phyloP scores from a whole-genome alignment of 2,329 filamentous ascomycete genomes.

The Botrytis sinoallii region DNA sequence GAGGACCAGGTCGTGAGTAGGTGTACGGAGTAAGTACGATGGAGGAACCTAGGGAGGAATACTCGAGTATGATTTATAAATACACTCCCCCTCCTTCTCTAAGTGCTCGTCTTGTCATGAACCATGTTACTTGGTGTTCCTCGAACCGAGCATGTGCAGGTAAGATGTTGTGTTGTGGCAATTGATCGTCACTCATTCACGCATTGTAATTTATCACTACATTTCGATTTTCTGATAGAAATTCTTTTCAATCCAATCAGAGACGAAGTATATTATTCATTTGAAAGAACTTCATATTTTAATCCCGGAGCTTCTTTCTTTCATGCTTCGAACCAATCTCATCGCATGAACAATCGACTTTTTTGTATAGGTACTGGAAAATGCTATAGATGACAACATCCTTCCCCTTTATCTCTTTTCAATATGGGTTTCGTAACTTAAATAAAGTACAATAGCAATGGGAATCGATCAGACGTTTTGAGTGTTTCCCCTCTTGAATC shows the following conservation, averaged over 20 bases:
- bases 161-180: constrained; percentile 1
- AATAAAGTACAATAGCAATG: background rate
- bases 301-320: background rate
- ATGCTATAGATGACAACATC: background rate
- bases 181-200: constrained; percentile 1
- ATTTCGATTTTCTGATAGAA: background rate
- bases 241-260: background rate
- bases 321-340: background rate
- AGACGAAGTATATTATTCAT: background rate
- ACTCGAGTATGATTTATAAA: background rate
- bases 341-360: background rate
- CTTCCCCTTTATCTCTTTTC: background rate
- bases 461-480: background rate
- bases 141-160: background rate
- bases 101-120: background rate
- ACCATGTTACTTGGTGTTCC: background rate
- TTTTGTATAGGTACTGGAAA: background rate
- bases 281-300: background rate
- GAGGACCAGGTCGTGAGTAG: too few species aligned
- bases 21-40: background rate
- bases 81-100: background rate
- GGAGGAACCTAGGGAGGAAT: too few species aligned
- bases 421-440: background rate
- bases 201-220: background rate
- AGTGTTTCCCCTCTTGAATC: background rate